These are phyloP conservation scores for Medicago truncatula DNA, from an alignment of 306 rosid genomes.

Conservation along the genomic window MtrunA17r5.0-ANR NC_053045.1:29910001-29910500, in stretches of 20 bases:
- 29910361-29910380: not conserved
- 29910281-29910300: conserved; percentile 52
- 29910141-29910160: conserved; percentile 63
- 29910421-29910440: conserved; percentile 1
- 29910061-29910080: conserved; percentile 26
- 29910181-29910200: conserved; percentile 82
- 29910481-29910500: not conserved
- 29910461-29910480: not conserved
- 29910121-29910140: conserved; percentile 62
- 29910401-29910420: conserved; percentile 4
- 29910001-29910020: conserved; percentile 71
- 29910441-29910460: not conserved
- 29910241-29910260: conserved; percentile 35
- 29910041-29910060: not conserved
- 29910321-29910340: conserved; percentile 11
- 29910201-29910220: conserved; percentile 59
- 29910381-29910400: not conserved
- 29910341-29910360: conserved; percentile 8
- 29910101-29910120: conserved; percentile 75
- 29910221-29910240: conserved; percentile 2
- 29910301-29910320: conserved; percentile 48
- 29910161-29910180: conserved; percentile 71
- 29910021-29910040: conserved; percentile 31
- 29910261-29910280: conserved; percentile 42
- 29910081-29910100: conserved; percentile 19